Evolutionary conservation across 163 green algal species (phyloP).

Genomic region (Scenedesmus sp.): DNA sequence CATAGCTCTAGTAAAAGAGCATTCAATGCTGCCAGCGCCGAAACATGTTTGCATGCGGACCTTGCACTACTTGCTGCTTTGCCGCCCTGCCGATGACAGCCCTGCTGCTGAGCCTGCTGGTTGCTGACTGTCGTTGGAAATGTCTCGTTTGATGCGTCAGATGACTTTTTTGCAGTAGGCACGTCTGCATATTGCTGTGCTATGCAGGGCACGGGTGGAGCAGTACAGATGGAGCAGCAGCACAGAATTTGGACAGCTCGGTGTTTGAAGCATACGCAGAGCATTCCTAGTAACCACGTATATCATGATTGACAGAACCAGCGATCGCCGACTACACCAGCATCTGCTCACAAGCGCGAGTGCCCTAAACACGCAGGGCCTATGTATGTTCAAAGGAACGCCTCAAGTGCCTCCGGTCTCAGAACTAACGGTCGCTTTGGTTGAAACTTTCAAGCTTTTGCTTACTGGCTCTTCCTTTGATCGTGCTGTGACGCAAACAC

Average conservation of each 20-base stretch:
- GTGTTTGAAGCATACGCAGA: neutral
- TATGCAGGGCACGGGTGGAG: neutral
- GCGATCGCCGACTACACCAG: neutral
- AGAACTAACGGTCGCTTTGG: neutral
- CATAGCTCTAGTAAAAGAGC: no score
- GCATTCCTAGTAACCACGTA: neutral
- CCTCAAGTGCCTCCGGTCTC: neutral
- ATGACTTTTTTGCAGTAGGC: neutral
- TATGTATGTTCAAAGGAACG: neutral
- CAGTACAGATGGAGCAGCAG: slow-evolving; percentile 2
- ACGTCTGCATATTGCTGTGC: neutral
- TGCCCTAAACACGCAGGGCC: slow-evolving; percentile 5
- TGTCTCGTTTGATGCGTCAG: neutral
- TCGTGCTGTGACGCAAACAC: no score
- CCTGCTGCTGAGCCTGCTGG: neutral
- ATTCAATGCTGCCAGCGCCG: no score
- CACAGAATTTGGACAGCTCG: neutral
- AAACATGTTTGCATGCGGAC: neutral
- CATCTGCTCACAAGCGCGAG: neutral
- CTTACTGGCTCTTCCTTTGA: no score
- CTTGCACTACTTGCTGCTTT: slow-evolving; percentile 27
- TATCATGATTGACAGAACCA: neutral
- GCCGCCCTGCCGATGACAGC: neutral
- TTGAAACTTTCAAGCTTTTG: no score
- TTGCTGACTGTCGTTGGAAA: neutral